Evolutionary conservation across 2,329 filamentous ascomycete species (phyloP).

Genomic region (Curvularia sp.): DNA sequence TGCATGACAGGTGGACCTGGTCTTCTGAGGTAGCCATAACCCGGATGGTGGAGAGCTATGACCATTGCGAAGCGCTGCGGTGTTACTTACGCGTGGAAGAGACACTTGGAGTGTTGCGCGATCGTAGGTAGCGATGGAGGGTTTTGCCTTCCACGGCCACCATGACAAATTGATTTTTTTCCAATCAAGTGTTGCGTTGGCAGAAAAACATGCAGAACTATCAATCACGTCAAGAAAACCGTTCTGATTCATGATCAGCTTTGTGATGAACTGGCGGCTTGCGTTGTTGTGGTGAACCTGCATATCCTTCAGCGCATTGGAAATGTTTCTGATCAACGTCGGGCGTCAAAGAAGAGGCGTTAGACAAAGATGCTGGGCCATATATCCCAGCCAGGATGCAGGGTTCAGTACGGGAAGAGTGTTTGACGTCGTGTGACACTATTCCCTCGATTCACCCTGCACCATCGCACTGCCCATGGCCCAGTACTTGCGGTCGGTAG

Average conservation of each 20-base stretch:
- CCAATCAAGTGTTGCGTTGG: neutral
- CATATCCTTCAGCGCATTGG: slow-evolving; percentile 19
- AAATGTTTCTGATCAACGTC: slow-evolving; percentile 25
- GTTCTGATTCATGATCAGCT: neutral
- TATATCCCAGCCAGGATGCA: slow-evolving; percentile 30
- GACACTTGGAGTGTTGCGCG: slow-evolving; percentile 8
- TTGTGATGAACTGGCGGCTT: slow-evolving; percentile 1
- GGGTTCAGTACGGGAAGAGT: slow-evolving; percentile 37
- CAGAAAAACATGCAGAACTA: neutral
- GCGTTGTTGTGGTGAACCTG: slow-evolving; percentile 21
- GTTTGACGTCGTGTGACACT: slow-evolving; percentile 47
- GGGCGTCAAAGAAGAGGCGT: slow-evolving; percentile 1
- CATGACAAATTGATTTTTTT: neutral
- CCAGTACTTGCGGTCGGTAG: slow-evolving; percentile 29
- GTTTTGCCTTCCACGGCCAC: neutral
- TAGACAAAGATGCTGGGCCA: slow-evolving; percentile 24
- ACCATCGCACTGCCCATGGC: slow-evolving; percentile 31
- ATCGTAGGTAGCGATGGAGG: slow-evolving; percentile 3
- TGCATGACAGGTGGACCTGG: slow-evolving; percentile 22
- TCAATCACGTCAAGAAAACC: neutral
- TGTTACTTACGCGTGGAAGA: slow-evolving; percentile 18
- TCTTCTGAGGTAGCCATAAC: slow-evolving; percentile 15
- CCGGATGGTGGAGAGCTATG: slow-evolving; percentile 15
- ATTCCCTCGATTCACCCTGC: slow-evolving; percentile 43
- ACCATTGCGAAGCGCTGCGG: slow-evolving; percentile 6